phyloP scores from a whole-genome alignment of 805 yeast genomes.

The Yamadazyma kitorensis region DNA sequence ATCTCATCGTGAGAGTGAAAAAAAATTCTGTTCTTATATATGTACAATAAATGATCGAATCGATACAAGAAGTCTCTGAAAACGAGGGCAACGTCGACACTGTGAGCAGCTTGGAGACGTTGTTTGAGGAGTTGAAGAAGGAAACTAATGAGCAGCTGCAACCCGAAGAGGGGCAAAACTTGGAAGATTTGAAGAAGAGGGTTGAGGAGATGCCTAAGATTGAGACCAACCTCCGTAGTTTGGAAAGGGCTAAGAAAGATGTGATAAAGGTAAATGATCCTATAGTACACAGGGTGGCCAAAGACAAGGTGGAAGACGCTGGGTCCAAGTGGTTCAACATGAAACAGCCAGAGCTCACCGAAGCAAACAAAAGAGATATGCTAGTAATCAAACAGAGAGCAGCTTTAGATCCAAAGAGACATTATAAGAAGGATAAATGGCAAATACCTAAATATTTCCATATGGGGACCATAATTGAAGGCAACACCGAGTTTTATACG shows the following conservation, averaged over 20 bases:
- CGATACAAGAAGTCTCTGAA: slow-evolving; percentile 24
- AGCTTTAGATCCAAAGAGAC: slow-evolving; percentile 92
- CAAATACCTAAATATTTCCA: slow-evolving; percentile 76
- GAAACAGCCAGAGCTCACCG: slow-evolving; percentile 74
- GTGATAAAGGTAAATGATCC: slow-evolving; percentile 47
- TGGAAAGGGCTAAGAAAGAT: no score
- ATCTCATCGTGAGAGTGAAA: no score
- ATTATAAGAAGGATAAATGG: slow-evolving; percentile 86
- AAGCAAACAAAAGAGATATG: slow-evolving; percentile 71
- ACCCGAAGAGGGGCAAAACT: slow-evolving; percentile 9
- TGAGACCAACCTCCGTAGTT: slow-evolving; percentile 25
- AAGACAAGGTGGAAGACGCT: slow-evolving; percentile 26
- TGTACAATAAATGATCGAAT: no score
- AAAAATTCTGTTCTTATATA: no score
- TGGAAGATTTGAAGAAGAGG: slow-evolving; percentile 33
- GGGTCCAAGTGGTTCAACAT: slow-evolving; percentile 78
- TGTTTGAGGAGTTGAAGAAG: slow-evolving; percentile 29
- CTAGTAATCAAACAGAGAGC: slow-evolving; percentile 79
- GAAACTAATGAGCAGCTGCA: no score
- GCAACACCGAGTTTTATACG: slow-evolving; percentile 73
- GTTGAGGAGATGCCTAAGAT: slow-evolving; percentile 42
- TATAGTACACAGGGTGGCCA: slow-evolving; percentile 20
- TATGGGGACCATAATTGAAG: slow-evolving; percentile 84
- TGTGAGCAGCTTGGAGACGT: slow-evolving; percentile 32
- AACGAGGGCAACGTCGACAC: no score